phyloP scores from a whole-genome alignment of 1,284 basidiomycete species.

The Dichomitus squalens region DNA sequence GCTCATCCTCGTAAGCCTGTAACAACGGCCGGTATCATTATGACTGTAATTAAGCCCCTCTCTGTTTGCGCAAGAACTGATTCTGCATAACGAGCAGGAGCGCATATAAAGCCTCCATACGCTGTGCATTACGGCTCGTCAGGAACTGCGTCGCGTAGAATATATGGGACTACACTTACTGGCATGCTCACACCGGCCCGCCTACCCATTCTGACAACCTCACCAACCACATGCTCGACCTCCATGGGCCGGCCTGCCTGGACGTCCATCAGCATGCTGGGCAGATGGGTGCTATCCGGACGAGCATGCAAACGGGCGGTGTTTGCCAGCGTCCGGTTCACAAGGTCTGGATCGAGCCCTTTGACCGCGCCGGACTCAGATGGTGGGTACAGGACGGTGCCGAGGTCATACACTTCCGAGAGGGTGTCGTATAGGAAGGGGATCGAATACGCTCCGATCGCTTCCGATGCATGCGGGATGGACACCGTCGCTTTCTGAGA shows the following conservation, averaged over 20 bases:
- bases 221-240: conserved; percentile 65
- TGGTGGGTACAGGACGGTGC: conserved; percentile 51
- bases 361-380: conserved; percentile 37
- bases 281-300: conserved; percentile 48
- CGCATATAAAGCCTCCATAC: conserved; percentile 53
- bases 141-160: too few relatives aligned
- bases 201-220: conserved; percentile 57
- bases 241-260: conserved; percentile 59
- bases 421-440: conserved; percentile 49
- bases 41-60: not conserved
- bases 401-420: conserved; percentile 51
- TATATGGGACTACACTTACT: conserved; percentile 38
- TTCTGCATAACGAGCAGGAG: conserved; percentile 54
- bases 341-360: conserved; percentile 44
- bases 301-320: conserved; percentile 41
- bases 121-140: conserved; percentile 31
- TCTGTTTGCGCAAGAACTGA: conserved; percentile 39
- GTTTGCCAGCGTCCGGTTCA: conserved; percentile 41
- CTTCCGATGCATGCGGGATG: conserved; percentile 40
- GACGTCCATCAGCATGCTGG: conserved; percentile 66
- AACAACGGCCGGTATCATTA: too few relatives aligned
- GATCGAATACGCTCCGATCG: conserved; percentile 47
- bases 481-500: conserved; percentile 29
- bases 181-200: conserved; percentile 50
- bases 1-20: too few relatives aligned